Conservation (phyloP, 1,284 basidiomycete genomes). For the Ceraceosorus guamensis region DNA sequence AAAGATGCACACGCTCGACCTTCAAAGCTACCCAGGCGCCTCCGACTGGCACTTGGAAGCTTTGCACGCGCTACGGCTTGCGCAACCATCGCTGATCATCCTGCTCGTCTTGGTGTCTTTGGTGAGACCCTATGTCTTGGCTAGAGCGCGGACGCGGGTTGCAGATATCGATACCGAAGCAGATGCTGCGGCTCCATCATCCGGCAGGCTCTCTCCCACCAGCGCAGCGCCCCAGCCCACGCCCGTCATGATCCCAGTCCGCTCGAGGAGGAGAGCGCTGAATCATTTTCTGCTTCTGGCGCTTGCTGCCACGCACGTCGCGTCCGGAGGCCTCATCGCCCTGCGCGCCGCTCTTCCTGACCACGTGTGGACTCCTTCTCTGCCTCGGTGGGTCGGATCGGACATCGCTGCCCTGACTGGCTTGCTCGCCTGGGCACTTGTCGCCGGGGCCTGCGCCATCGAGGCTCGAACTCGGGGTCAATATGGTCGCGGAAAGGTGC, state of each 20-base stretch:
- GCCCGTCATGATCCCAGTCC: conserved; percentile 34
- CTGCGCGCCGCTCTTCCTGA: conserved; percentile 38
- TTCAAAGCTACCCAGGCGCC: too few species aligned
- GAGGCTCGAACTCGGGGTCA: conserved; percentile 26
- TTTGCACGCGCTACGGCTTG: background rate
- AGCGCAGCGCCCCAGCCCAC: conserved; percentile 22
- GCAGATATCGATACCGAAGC: conserved; percentile 1
- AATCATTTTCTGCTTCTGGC: conserved; percentile 19
- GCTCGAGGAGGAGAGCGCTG: conserved; percentile 25
- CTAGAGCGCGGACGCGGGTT: background rate
- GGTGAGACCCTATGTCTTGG: background rate
- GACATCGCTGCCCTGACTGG: conserved; percentile 35
- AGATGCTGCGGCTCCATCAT: background rate
- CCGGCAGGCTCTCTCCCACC: background rate
- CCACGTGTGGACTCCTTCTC: conserved; percentile 32
- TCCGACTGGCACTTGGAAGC: background rate
- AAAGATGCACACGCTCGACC: too few species aligned
- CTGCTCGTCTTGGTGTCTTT: background rate
- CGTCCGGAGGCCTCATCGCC: conserved; percentile 35
- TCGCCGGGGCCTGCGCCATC: conserved; percentile 28
- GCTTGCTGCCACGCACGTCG: conserved; percentile 30
- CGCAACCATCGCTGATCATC: background rate
- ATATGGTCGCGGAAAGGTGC: conserved; percentile 34
- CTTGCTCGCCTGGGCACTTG: conserved; percentile 27
- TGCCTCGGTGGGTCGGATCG: conserved; percentile 26